Conservation (phyloP, 257 asterid genomes). For the Coffea canephora region DNA sequence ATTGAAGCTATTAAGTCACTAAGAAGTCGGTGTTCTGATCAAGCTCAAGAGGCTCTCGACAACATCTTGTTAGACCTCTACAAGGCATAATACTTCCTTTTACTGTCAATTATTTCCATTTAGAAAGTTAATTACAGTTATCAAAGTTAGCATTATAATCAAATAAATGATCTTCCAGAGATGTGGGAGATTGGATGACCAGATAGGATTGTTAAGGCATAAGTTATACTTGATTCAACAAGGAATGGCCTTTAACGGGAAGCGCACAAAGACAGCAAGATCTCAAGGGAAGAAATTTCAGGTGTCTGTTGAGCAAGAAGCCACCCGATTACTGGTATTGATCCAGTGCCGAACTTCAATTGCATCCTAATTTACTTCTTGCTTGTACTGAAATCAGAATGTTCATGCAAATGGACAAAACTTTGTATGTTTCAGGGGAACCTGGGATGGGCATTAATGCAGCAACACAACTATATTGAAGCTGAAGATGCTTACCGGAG, state of each 20-base stretch:
- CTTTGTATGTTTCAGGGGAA: conserved; percentile 57
- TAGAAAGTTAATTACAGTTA: not conserved
- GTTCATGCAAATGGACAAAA: not conserved
- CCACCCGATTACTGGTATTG: conserved; percentile 82
- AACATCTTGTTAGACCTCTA: conserved; percentile 84
- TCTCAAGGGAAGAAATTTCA: conserved; percentile 97
- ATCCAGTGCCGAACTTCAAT: not conserved
- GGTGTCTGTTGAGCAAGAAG: conserved; percentile 97
- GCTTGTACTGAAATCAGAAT: not conserved
- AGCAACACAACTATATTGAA: conserved; percentile 76
- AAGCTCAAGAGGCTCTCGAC: conserved; percentile 96
- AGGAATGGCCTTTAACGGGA: conserved; percentile 96
- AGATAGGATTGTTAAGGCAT: conserved; percentile 58
- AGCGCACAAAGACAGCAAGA: conserved; percentile 89
- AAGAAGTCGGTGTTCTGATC: conserved; percentile 84
- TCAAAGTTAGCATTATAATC: not conserved
- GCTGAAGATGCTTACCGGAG: conserved; percentile 90
- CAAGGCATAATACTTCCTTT: conserved; percentile 41
- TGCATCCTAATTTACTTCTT: not conserved
- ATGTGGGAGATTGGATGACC: conserved; percentile 96
- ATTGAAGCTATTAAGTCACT: conserved; percentile 87
- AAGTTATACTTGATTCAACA: conserved; percentile 77
- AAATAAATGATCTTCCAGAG: conserved; percentile 44
- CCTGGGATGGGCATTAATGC: conserved; percentile 99
- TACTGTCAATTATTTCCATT: not conserved